These are phyloP conservation scores for Gardenia jasminoides DNA, from an alignment of 257 asterid species.

Conservation along the genomic window DNA sequence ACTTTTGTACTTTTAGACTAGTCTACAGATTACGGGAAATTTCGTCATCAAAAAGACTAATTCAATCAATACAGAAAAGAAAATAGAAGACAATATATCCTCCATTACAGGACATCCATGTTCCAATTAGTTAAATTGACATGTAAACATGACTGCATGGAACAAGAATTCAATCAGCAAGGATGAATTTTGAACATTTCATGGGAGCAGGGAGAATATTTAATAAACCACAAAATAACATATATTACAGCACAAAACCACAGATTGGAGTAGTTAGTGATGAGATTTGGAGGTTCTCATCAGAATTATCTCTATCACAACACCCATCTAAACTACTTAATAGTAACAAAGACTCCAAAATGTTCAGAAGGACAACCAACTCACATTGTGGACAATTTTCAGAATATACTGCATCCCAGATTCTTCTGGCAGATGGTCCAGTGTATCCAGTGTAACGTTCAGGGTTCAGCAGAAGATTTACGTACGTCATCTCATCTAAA, in stretches of 20 bases:
- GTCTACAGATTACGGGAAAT: not conserved
- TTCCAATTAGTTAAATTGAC: not conserved
- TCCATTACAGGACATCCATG: not conserved
- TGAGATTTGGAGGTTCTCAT: not conserved
- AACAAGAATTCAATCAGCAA: not conserved
- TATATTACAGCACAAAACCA: not conserved
- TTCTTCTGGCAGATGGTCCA: slow-evolving; percentile 91
- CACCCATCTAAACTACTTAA: slow-evolving; percentile 9
- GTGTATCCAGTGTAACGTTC: slow-evolving; percentile 92
- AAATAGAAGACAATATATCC: not conserved
- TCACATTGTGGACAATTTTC: slow-evolving; percentile 91
- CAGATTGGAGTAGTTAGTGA: not conserved
- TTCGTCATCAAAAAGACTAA: not conserved
- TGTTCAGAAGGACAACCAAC: slow-evolving; percentile 27
- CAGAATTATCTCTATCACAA: not conserved
- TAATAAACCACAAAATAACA: not conserved
- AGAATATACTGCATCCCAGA: slow-evolving; percentile 91
- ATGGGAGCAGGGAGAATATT: not conserved
- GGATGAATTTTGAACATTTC: not conserved
- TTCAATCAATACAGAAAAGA: not conserved
- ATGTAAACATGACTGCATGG: not conserved
- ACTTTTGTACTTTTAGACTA: not conserved
- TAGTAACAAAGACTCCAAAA: not conserved
- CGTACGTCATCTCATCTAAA: slow-evolving; percentile 93
- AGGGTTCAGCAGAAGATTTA: slow-evolving; percentile 84